These are phyloP conservation scores for Dendrobium catenatum DNA, from an alignment of 106 monocot genomes.

Conservation along the genomic window DNA sequence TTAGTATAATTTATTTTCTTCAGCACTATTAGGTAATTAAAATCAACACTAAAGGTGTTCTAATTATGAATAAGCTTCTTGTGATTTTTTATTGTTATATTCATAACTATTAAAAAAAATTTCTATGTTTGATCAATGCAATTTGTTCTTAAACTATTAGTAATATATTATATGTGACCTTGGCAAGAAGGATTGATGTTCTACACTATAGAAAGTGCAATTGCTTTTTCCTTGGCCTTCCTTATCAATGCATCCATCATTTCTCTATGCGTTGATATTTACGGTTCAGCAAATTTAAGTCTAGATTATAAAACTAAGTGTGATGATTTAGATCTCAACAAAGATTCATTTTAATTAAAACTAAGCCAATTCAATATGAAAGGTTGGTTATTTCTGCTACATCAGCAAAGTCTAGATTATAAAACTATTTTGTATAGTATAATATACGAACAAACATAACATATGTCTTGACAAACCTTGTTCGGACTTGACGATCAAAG, in stretches of 20 bases:
- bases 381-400: not conserved
- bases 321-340: slow-evolving; percentile 76
- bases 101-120: not conserved
- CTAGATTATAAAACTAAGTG: slow-evolving; percentile 63
- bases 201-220: slow-evolving; percentile 81
- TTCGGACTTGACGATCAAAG: too few relatives aligned
- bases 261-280: slow-evolving; percentile 80
- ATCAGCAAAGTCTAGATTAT: too few relatives aligned
- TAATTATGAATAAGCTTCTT: not conserved
- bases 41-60: not conserved
- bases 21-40: not conserved
- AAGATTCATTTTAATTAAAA: slow-evolving; percentile 82
- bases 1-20: too few relatives aligned
- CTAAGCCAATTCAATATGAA: slow-evolving; percentile 20
- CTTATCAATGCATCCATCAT: slow-evolving; percentile 87
- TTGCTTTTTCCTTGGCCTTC: slow-evolving; percentile 86
- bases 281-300: slow-evolving; percentile 49
- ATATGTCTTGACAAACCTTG: too few relatives aligned
- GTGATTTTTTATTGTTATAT: not conserved
- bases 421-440: slow-evolving; percentile 23
- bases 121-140: not conserved
- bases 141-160: not conserved
- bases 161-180: slow-evolving; percentile 9
- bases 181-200: slow-evolving; percentile 83
- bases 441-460: too few relatives aligned